A percentile compares a stretch with the other conserved stretches of the same genome.
Conservation (phyloP, 106 monocot genomes). For the Posidonia australis region DNA sequence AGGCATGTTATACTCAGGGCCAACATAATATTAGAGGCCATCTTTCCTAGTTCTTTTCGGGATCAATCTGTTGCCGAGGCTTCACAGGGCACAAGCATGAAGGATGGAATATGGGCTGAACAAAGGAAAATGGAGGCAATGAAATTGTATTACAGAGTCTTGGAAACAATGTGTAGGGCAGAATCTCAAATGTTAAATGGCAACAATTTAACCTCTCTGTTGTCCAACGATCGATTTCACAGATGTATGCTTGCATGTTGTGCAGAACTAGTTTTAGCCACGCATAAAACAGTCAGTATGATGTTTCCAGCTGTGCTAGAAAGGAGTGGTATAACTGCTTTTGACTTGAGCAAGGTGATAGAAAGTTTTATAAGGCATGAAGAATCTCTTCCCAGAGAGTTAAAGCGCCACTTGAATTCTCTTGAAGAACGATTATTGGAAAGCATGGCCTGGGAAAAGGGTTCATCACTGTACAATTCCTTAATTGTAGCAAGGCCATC, state of each 20-base stretch:
- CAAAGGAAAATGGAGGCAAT: conserved; percentile 84
- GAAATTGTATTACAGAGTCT: conserved; percentile 81
- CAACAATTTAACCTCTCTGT: conserved; percentile 57
- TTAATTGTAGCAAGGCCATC: conserved; percentile 78
- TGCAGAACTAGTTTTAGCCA: conserved; percentile 89
- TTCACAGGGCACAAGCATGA: conserved; percentile 33
- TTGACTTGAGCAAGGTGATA: conserved; percentile 92
- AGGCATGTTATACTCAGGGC: conserved; percentile 50
- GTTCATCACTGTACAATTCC: conserved; percentile 88
- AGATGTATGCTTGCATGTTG: conserved; percentile 97
- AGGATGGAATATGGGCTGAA: conserved; percentile 91
- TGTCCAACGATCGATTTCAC: conserved; percentile 84
- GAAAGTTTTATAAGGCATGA: conserved; percentile 93
- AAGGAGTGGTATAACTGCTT: conserved; percentile 89
- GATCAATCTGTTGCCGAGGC: conserved; percentile 30
- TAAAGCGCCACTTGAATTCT: conserved; percentile 84
- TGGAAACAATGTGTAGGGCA: conserved; percentile 84
- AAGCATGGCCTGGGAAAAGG: conserved; percentile 98
- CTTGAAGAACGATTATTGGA: conserved; percentile 84
- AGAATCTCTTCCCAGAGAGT: conserved; percentile 88
- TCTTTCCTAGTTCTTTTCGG: conserved; percentile 53
- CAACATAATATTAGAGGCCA: conserved; percentile 62
- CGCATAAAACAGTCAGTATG: conserved; percentile 84
- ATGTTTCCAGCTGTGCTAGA: conserved; percentile 87
- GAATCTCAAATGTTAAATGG: conserved; percentile 61